Conservation (phyloP, 176 grass and related monocot genomes). For the Saccharum officinarum region DNA sequence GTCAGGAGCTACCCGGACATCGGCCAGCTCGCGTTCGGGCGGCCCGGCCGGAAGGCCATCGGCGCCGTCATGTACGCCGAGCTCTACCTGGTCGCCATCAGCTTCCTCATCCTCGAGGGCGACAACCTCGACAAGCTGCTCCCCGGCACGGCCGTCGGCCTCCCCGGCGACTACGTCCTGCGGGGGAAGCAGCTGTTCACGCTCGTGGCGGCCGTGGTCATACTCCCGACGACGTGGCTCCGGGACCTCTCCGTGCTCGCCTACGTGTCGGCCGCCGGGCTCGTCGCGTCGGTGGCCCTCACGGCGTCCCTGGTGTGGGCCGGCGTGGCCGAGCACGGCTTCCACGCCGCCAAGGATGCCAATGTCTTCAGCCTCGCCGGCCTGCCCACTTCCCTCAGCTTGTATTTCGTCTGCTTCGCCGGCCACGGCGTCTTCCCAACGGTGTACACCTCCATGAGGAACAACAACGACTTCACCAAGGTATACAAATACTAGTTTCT, state of each 20-base stretch:
- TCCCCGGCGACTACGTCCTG: constrained; percentile 31
- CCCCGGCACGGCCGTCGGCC: background rate
- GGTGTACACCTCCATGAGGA: constrained; percentile 55
- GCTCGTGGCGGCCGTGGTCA: constrained; percentile 26
- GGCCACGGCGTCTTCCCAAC: constrained; percentile 70
- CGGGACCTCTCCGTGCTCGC: constrained; percentile 50
- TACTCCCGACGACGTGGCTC: constrained; percentile 63
- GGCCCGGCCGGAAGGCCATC: constrained; percentile 35
- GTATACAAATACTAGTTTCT: too few relatives aligned
- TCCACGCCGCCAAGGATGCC: constrained; percentile 1
- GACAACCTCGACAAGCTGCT: constrained; percentile 57
- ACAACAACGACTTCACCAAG: constrained; percentile 47
- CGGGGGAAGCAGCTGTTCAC: constrained; percentile 50
- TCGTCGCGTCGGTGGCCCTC: constrained; percentile 53
- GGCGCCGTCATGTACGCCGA: constrained; percentile 55
- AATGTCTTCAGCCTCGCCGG: constrained; percentile 34
- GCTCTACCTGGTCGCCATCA: constrained; percentile 49
- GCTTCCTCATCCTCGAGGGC: constrained; percentile 55
- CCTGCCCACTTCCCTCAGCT: constrained; percentile 48
- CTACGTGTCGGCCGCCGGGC: constrained; percentile 54
- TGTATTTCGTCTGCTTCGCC: constrained; percentile 64
- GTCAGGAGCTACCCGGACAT: constrained; percentile 57
- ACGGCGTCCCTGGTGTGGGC: constrained; percentile 59
- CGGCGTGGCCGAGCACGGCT: constrained; percentile 41
- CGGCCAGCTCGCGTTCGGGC: constrained; percentile 54